Percentiles rank a stretch among this genome's conserved stretches.
Conservation (phyloP, 1,139 yeast genomes). For the Protomyces arabidopsidicola region DNA sequence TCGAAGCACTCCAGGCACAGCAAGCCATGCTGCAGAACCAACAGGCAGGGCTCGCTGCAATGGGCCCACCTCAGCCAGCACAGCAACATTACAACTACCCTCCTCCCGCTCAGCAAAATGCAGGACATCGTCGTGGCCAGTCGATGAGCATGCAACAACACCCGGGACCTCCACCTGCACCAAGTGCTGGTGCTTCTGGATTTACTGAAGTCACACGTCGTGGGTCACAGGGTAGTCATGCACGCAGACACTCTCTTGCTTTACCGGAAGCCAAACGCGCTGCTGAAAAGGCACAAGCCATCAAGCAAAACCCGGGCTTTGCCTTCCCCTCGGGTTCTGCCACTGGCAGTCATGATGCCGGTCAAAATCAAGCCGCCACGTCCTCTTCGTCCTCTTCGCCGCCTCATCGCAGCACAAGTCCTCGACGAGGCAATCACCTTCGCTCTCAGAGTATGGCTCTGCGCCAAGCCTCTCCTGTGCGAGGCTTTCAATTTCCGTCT, state of each 20-base stretch:
- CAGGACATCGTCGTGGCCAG: constrained; percentile 32
- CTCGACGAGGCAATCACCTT: constrained; percentile 29
- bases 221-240: constrained; percentile 58
- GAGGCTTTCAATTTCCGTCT: constrained; percentile 34
- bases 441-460: constrained; percentile 33
- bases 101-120: background rate
- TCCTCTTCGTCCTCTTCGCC: constrained; percentile 19
- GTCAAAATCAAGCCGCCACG: background rate
- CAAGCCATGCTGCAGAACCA: constrained; percentile 26
- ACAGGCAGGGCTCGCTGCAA: constrained; percentile 18
- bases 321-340: constrained; percentile 31
- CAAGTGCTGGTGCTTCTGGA: constrained; percentile 28
- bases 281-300: constrained; percentile 85
- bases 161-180: constrained; percentile 22
- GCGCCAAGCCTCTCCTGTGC: constrained; percentile 37
- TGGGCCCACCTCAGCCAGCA: constrained; percentile 9
- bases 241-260: constrained; percentile 87
- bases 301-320: constrained; percentile 32
- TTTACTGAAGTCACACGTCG: constrained; percentile 36
- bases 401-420: constrained; percentile 25
- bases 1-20: constrained; percentile 26
- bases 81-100: background rate
- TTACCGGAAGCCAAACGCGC: constrained; percentile 94
- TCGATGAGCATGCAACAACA: constrained; percentile 31
- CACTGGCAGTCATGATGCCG: constrained; percentile 7